A percentile compares a stretch with the other conserved stretches of the same genome.
Conservation (phyloP, 2,329 filamentous ascomycete genomes). For the Ambrosiella xylebori region DNA sequence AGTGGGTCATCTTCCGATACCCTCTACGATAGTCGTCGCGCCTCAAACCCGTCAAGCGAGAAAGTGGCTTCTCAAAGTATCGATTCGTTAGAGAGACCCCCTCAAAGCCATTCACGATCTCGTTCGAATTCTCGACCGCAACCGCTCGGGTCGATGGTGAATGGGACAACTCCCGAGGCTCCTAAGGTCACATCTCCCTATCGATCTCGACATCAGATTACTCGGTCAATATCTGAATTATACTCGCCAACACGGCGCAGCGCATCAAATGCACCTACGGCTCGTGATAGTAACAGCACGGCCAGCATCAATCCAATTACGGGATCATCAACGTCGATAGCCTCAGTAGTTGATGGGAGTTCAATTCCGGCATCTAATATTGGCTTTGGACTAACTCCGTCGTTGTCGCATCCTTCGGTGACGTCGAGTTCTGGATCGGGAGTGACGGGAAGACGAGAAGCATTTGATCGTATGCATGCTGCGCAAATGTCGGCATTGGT, state of each 20-base stretch:
- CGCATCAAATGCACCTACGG: neutral
- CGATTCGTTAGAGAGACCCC: neutral
- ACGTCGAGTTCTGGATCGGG: neutral
- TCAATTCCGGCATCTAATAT: slow-evolving; percentile 19
- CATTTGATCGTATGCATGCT: slow-evolving; percentile 7
- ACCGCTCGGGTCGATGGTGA: neutral
- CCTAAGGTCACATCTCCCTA: slow-evolving; percentile 11
- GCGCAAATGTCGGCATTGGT: slow-evolving; percentile 7
- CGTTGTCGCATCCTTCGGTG: neutral
- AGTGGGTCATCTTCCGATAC: neutral
- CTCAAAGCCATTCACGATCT: neutral
- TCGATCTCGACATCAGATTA: slow-evolving; percentile 32
- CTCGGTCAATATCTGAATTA: slow-evolving; percentile 37
- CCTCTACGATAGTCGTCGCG: neutral
- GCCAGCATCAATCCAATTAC: neutral
- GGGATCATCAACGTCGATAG: slow-evolving; percentile 6
- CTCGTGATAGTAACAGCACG: slow-evolving; percentile 17
- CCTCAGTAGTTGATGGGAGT: slow-evolving; percentile 9
- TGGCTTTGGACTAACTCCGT: neutral
- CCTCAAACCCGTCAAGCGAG: neutral
- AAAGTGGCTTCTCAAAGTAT: neutral
- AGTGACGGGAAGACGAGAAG: slow-evolving; percentile 11
- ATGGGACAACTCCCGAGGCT: neutral
- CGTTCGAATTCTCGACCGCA: neutral
- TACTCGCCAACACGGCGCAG: slow-evolving; percentile 23